A percentile compares a stretch with the other conserved stretches of the same genome.
Conservation (phyloP, 345 rosid genomes). For the Cardamine resedifolia region DNA sequence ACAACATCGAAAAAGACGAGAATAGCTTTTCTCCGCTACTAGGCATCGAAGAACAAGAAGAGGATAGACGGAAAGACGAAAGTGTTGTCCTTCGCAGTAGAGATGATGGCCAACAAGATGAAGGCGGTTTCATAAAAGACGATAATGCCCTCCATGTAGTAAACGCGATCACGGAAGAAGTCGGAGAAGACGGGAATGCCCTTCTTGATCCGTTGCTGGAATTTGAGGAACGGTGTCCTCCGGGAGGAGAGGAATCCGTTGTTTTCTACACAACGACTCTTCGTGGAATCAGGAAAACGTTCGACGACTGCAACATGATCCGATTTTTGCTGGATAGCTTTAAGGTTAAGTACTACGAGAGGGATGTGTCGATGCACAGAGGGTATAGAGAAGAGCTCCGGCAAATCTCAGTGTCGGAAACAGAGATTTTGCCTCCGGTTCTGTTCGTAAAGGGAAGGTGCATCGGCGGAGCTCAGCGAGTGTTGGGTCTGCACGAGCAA, state of each 20-base stretch:
- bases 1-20: background rate
- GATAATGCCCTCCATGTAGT: background rate
- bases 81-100: background rate
- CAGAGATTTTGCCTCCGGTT: slow-evolving; percentile 66
- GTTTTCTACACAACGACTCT: slow-evolving; percentile 78
- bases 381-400: slow-evolving; percentile 72
- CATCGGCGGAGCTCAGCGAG: slow-evolving; percentile 82
- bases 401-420: slow-evolving; percentile 42
- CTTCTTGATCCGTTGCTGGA: slow-evolving; percentile 38
- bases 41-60: slow-evolving; percentile 7
- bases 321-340: slow-evolving; percentile 73
- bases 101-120: slow-evolving; percentile 29
- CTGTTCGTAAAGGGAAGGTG: slow-evolving; percentile 76
- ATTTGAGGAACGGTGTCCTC: slow-evolving; percentile 67
- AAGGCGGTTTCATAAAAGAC: slow-evolving; percentile 18
- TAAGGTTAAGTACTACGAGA: slow-evolving; percentile 54
- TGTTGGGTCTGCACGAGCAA: slow-evolving; percentile 64
- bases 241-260: slow-evolving; percentile 64
- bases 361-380: slow-evolving; percentile 79
- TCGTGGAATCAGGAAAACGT: slow-evolving; percentile 81
- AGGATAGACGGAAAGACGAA: background rate
- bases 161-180: background rate
- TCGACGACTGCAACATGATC: slow-evolving; percentile 70
- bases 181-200: slow-evolving; percentile 21
- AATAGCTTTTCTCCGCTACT: background rate